Percentiles rank a stretch among this genome's conserved stretches.
phyloP scores from a whole-genome alignment of 73 alveolate species.

The Tetrahymena elliotti region DNA sequence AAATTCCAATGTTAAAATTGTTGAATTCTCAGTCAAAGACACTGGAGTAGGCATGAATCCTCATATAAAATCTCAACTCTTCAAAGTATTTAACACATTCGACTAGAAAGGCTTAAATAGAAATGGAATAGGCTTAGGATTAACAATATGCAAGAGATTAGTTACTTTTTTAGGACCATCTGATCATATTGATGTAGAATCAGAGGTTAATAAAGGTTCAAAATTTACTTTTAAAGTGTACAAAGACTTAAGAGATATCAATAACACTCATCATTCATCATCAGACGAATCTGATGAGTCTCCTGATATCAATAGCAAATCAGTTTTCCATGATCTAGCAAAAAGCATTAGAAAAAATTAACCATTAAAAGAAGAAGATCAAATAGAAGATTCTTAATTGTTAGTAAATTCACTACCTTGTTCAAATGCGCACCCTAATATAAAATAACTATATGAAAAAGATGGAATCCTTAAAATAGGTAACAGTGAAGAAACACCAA shows the following conservation, averaged over 20 bases:
- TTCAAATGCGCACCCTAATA: background rate
- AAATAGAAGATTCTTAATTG: background rate
- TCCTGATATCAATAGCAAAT: background rate
- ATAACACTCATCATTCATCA: background rate
- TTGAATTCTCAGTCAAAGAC: background rate
- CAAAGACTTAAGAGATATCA: background rate
- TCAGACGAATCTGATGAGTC: background rate
- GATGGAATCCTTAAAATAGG: background rate
- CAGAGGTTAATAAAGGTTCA: conserved; percentile 18
- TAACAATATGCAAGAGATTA: conserved; percentile 16
- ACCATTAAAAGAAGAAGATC: background rate
- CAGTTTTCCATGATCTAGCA: background rate
- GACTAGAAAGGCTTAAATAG: background rate
- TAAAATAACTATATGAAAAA: background rate
- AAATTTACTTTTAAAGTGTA: conserved; percentile 12
- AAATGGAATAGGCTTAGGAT: conserved; percentile 38
- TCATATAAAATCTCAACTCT: background rate
- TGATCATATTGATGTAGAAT: conserved; percentile 12
- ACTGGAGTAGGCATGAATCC: background rate
- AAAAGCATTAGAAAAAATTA: background rate
- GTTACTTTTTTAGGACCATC: conserved; percentile 28
- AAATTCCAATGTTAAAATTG: background rate
- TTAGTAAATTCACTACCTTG: background rate
- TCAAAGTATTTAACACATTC: background rate
- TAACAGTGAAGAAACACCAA: background rate